A percentile compares a stretch with the other conserved stretches of the same genome.
Evolutionary conservation across 192 early-diverging fungal genomes (phyloP).

Genomic region (Backusella tarrabulga): DNA sequence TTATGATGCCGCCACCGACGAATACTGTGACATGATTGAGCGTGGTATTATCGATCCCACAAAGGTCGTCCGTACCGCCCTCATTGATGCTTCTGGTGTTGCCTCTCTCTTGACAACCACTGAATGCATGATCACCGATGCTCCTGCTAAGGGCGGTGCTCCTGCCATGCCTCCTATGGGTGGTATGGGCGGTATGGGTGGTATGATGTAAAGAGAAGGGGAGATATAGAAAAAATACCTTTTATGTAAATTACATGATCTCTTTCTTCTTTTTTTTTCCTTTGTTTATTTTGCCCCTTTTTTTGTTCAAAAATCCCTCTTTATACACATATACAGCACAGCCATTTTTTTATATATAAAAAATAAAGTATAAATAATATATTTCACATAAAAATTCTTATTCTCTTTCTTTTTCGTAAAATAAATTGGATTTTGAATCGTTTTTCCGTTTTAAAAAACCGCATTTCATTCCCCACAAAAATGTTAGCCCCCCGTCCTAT

Average conservation of each 20-base stretch:
- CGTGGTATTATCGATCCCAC: constrained; percentile 97
- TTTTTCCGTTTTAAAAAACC: background rate
- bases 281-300: background rate
- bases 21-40: constrained; percentile 97
- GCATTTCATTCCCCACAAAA: background rate
- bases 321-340: background rate
- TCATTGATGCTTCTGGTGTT: constrained; percentile 96
- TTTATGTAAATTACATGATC: background rate
- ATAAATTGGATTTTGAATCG: background rate
- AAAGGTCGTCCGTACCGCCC: constrained; percentile 98
- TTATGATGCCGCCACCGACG: constrained; percentile 89
- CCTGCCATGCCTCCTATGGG: constrained; percentile 55
- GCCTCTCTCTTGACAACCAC: constrained; percentile 97
- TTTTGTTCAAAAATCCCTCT: background rate
- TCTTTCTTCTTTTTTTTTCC: constrained; percentile 10
- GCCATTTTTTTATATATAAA: background rate
- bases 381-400: background rate
- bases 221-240: background rate
- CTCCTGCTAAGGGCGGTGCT: constrained; percentile 61
- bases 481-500: background rate
- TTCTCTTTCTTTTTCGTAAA: background rate
- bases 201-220: constrained; percentile 2
- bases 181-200: constrained; percentile 18
- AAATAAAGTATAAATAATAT: background rate
- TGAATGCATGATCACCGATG: constrained; percentile 98